Evolutionary conservation across 2,329 filamentous ascomycete species (phyloP).

Genomic region (Chalaropsis thielavioides): DNA sequence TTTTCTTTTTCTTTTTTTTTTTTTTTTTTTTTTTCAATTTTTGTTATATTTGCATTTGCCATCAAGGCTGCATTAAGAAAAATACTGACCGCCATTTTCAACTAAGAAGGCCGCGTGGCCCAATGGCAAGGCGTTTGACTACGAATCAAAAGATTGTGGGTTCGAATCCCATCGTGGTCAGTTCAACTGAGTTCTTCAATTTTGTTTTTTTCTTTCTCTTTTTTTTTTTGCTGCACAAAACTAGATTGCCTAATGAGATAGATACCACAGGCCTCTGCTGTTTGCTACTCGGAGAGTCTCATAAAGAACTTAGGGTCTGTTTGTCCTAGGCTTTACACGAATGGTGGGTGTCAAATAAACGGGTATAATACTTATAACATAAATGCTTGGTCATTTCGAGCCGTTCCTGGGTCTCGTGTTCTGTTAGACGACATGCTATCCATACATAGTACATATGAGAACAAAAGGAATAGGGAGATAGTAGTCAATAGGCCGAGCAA

Average conservation of each 20-base stretch:
- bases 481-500: not conserved
- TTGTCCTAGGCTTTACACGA: not conserved
- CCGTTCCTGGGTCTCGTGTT: not conserved
- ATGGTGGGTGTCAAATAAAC: no score
- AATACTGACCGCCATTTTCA: not conserved
- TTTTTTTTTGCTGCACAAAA: not conserved
- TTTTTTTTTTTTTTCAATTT: no score
- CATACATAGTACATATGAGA: not conserved
- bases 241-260: no score
- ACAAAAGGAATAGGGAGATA: not conserved
- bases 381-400: not conserved
- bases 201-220: not conserved
- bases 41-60: not conserved
- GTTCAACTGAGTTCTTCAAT: not conserved
- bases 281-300: no score
- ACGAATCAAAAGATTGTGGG: conserved; percentile 17
- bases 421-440: not conserved
- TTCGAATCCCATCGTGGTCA: conserved; percentile 17
- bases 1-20: no score
- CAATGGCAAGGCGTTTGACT: conserved; percentile 17
- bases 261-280: no score
- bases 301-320: no score
- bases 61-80: not conserved
- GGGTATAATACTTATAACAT: not conserved
- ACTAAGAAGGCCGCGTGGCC: conserved; percentile 13